Conservation (phyloP, 1,284 basidiomycete species). For the Sutorius eximius region DNA sequence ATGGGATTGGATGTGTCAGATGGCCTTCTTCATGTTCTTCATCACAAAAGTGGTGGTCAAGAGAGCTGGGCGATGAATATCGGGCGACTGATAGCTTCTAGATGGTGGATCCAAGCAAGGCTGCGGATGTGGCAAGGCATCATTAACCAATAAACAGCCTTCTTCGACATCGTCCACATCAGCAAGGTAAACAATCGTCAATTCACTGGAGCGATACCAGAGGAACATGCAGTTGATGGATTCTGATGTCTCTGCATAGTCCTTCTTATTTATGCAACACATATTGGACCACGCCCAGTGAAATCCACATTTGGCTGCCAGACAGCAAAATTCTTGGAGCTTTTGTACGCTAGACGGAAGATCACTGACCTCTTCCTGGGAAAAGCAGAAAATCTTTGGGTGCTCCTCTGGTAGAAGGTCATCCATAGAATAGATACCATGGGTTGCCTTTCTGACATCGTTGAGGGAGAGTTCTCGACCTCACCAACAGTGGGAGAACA, state of each 20-base stretch:
- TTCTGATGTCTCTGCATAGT: constrained; percentile 19
- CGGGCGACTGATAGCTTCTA: too few species aligned
- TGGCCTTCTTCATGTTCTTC: too few species aligned
- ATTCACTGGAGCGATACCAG: constrained; percentile 22
- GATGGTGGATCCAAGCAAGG: too few species aligned
- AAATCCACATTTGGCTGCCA: constrained; percentile 21
- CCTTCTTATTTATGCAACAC: constrained; percentile 25
- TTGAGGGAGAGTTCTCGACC: constrained; percentile 14
- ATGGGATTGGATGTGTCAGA: too few species aligned
- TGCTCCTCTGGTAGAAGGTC: not conserved
- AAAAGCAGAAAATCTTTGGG: not conserved
- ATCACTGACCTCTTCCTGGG: not conserved
- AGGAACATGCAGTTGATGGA: constrained; percentile 29
- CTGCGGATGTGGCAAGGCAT: too few species aligned
- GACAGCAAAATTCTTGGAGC: constrained; percentile 27
- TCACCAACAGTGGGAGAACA: constrained; percentile 27
- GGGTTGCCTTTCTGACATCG: constrained; percentile 11
- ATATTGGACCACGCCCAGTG: constrained; percentile 29
- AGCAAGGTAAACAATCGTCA: constrained; percentile 28
- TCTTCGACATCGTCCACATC: constrained; percentile 21
- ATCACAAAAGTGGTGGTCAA: too few species aligned
- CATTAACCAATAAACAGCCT: constrained; percentile 9
- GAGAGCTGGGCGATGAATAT: too few species aligned
- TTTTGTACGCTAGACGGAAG: constrained; percentile 8
- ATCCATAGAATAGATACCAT: constrained; percentile 17